These are phyloP conservation scores for Mrakia frigida DNA, from an alignment of 768 basidiomycete species.

Conservation along the genomic window DNA sequence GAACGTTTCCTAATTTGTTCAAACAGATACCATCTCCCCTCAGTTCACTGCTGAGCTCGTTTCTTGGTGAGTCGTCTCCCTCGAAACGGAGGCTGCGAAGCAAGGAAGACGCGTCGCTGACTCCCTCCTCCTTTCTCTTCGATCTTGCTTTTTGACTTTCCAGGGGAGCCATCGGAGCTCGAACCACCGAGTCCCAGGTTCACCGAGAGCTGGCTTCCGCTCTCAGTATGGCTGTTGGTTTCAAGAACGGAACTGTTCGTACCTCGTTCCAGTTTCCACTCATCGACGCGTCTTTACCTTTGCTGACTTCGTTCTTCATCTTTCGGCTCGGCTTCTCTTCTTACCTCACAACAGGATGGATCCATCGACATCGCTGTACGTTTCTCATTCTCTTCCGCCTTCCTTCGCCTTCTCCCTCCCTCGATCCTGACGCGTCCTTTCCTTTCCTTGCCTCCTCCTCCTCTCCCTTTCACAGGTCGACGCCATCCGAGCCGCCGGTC, in stretches of 20 bases:
- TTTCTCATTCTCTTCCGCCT: too few species aligned
- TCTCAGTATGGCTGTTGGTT: constrained; percentile 92
- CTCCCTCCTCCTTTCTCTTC: not conserved
- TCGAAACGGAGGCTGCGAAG: not conserved
- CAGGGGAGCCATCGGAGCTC: constrained; percentile 82
- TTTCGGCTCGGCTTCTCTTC: not conserved
- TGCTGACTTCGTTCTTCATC: constrained; percentile 29
- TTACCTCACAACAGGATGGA: constrained; percentile 56
- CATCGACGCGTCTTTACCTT: not conserved
- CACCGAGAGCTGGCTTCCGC: constrained; percentile 71
- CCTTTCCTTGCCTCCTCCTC: too few species aligned
- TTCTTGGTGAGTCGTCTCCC: constrained; percentile 51
- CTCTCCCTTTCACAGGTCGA: constrained; percentile 51
- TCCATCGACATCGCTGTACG: constrained; percentile 67
- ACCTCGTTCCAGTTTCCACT: not conserved
- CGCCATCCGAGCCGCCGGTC: constrained; percentile 85
- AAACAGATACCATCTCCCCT: constrained; percentile 49
- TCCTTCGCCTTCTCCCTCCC: not conserved
- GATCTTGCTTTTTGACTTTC: not conserved
- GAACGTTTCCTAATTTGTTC: not conserved
- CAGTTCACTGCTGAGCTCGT: constrained; percentile 93
- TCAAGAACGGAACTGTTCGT: constrained; percentile 76
- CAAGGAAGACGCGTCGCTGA: too few species aligned
- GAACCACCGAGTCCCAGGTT: constrained; percentile 85
- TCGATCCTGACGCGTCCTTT: not conserved